Evolutionary conservation across 257 asterid species (phyloP), one percentile per base, ranked within the genome.

Genomic region (Verbena officinalis): DNA sequence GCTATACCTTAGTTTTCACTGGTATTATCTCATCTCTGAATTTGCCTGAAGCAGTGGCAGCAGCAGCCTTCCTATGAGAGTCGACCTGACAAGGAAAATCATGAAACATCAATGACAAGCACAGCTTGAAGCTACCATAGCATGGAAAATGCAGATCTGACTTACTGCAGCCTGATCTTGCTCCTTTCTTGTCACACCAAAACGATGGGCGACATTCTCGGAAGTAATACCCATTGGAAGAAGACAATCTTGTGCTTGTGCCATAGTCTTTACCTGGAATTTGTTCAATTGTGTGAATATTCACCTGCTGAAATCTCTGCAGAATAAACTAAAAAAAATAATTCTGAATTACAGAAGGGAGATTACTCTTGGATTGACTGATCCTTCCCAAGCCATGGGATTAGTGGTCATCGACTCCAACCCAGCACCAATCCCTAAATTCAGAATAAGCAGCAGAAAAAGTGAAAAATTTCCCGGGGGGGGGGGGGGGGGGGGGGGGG

Each of bases 161-260:
- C 89, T 71, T 81, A 94, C 99, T 2, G 99, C 99, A 78, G 97
- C 99, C 77, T 94, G 92, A 78, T 94, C 99, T 77, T 90, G 99
- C 74, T 90, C 95, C 80, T 78, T 80, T 81, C 99, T 88, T 23
- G 95, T 77, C 75, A 94, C 91, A 20, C 90, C 92, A 73, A 94
- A 94, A 58, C 99, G 96, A 34, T 85, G 84, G 9, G 97, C 95
- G 7, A 94, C 99, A 72, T 94, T 94, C 79, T 94, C 99, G 13
- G 99, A 94, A 33, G 97, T 94, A 65, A 94, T 49, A 38, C 99
- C 99, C 99, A 94, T 90, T 20, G 99, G 99, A 67, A 94, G 89
- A 78, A 94, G 96, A 76, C 99, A 94, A 73, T 90, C 81, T 70
- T 90, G 99, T 10, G 97, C 97, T 65, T 86, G 91, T 55, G 79